These are phyloP conservation scores for Zizania latifolia DNA, from an alignment of 176 grass and related monocot species.

Conservation along the genomic window DNA sequence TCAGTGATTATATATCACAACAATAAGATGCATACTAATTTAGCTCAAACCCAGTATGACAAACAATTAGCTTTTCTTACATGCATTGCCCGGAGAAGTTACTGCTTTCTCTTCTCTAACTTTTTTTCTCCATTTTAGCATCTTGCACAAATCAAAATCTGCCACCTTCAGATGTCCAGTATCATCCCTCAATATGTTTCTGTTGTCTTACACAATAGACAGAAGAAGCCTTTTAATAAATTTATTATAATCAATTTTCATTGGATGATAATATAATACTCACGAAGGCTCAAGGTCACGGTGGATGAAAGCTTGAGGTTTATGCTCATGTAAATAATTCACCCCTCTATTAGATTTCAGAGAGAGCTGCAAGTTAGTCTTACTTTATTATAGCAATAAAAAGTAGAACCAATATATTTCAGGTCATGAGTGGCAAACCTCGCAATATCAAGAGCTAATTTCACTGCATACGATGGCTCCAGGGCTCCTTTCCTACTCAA, in stretches of 20 bases:
- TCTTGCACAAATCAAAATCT: slow-evolving; percentile 91
- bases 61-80: slow-evolving; percentile 39
- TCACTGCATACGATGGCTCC: slow-evolving; percentile 58
- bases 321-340: slow-evolving; percentile 94
- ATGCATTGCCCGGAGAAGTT: slow-evolving; percentile 59
- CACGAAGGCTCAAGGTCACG: slow-evolving; percentile 97
- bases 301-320: slow-evolving; percentile 90
- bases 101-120: slow-evolving; percentile 68
- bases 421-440: slow-evolving; percentile 43
- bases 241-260: background rate
- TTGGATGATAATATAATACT: slow-evolving; percentile 34
- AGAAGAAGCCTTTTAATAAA: slow-evolving; percentile 37
- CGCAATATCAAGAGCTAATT: slow-evolving; percentile 96
- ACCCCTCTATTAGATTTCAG: slow-evolving; percentile 67
- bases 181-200: slow-evolving; percentile 94
- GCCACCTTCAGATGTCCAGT: slow-evolving; percentile 94
- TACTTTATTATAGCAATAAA: background rate
- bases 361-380: slow-evolving; percentile 16
- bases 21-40: background rate
- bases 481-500: slow-evolving; percentile 55
- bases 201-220: slow-evolving; percentile 51
- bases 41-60: background rate
- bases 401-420: background rate
- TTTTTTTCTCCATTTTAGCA: slow-evolving; percentile 73
- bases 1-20: background rate